phyloP scores from a whole-genome alignment of 768 basidiomycete species.

The Russula brevipes region DNA sequence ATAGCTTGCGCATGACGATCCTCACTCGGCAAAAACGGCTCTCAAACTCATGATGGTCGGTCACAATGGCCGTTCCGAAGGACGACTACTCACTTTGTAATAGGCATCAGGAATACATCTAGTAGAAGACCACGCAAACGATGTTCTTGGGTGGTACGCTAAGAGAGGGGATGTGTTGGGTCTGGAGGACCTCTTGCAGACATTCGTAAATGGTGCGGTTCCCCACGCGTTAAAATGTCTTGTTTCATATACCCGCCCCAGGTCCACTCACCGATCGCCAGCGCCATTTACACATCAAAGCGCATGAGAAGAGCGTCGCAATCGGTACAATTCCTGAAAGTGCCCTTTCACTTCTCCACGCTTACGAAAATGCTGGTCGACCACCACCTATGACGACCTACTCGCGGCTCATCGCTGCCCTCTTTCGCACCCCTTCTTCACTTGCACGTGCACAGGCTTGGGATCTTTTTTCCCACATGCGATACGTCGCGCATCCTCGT shows the following conservation, averaged over 20 bases:
- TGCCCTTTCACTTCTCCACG: conserved; percentile 64
- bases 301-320: conserved; percentile 51
- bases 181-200: conserved; percentile 41
- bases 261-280: conserved; percentile 47
- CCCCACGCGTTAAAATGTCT: neutral
- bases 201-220: conserved; percentile 41
- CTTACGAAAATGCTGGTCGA: conserved; percentile 58
- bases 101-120: conserved; percentile 12
- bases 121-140: conserved; percentile 33
- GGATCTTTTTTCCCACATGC: conserved; percentile 95
- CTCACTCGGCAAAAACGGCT: conserved; percentile 43
- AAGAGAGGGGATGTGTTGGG: conserved; percentile 14
- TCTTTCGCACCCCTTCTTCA: conserved; percentile 43
- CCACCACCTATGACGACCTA: conserved; percentile 74
- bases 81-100: neutral
- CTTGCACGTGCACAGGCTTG: conserved; percentile 72
- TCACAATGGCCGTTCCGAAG: neutral
- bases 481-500: conserved; percentile 84
- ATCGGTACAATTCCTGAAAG: conserved; percentile 47
- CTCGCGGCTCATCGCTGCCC: conserved; percentile 56
- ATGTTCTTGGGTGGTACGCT: conserved; percentile 19
- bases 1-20: conserved; percentile 48
- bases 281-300: conserved; percentile 67
- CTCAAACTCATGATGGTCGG: conserved; percentile 51
- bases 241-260: conserved; percentile 17